phyloP scores from a whole-genome alignment of 495 filamentous ascomycete species.

The Bombardia bombarda region DNA sequence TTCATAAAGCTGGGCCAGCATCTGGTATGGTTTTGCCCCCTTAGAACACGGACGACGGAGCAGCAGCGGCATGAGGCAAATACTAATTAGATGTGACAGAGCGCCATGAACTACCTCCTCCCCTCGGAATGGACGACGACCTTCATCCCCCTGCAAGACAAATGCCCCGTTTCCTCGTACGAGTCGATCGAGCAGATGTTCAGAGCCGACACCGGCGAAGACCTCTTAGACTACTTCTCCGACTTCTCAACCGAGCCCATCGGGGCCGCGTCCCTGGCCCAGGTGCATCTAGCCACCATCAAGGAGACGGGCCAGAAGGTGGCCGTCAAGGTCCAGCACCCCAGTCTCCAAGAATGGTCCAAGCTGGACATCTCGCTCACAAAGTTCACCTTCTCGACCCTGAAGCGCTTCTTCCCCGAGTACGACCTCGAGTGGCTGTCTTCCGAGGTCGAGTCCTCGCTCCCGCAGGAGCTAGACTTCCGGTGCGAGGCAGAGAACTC shows the following conservation, averaged over 20 bases:
- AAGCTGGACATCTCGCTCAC: conserved; percentile 84
- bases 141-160: conserved; percentile 93
- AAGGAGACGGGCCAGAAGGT: conserved; percentile 80
- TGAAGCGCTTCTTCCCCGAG: conserved; percentile 92
- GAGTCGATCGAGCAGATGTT: conserved; percentile 87
- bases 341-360: conserved; percentile 82
- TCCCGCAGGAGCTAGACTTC: conserved; percentile 92
- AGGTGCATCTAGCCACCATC: conserved; percentile 86
- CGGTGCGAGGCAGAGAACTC: conserved; percentile 80
- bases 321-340: conserved; percentile 98
- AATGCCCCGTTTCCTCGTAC: conserved; percentile 87
- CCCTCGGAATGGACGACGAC: conserved; percentile 92
- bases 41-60: not conserved
- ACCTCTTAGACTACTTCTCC: conserved; percentile 75
- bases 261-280: conserved; percentile 88
- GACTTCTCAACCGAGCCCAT: conserved; percentile 74
- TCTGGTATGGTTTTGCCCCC: conserved; percentile 40
- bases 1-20: conserved; percentile 99
- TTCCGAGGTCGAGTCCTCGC: conserved; percentile 80
- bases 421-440: conserved; percentile 97
- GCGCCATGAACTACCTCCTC: conserved; percentile 92
- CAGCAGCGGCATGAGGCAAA: too few species aligned
- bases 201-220: conserved; percentile 66
- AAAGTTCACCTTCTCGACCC: conserved; percentile 75
- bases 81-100: too few species aligned